Evolutionary conservation across 1,284 basidiomycete species (phyloP), one percentile per base, ranked within the genome.

Genomic region (Irpex sp.): DNA sequence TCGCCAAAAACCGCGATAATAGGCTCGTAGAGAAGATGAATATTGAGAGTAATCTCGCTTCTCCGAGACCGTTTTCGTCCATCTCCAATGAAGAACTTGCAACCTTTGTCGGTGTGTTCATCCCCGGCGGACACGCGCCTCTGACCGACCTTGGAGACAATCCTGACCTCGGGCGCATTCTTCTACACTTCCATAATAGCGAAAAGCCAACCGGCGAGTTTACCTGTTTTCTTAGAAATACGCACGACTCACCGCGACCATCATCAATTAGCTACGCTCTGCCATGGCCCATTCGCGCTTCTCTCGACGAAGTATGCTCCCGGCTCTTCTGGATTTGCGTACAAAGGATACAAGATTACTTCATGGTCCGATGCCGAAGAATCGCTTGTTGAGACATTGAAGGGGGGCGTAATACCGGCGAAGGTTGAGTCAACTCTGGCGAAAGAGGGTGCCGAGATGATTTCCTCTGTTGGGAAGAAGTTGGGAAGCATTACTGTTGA

Each of bases 281-380:
- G 77, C 72, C 78, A 78, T 66, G 76, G 77, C 10, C 79, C 77
- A 11, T 77, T 76, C 69, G 79, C 77, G 9, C 72, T 80, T 11
- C 75, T 79, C 18, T 80, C 78, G 6, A 79, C 80, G 24, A 77
- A 78, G 65, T 73, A 74, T 66, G 76, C 77, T 6, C 75, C 76
- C 10, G 70, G 71, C 64, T 75, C 74, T 0, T 65, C 70, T 1
- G 77, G 76, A n/a, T 80, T 81, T 71, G 78, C 79, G 22, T 79
- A 78, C 74, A 75, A 75, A 67, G 78, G 77, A 38, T 77, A 79
- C 76, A 74, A 76, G 69, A 74, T 79, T 66, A 79, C 78, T 9
- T 79, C 78, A 4, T 78, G 75, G 78, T 79, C 78, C 5, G 75
- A 80, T 66, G 73, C 73, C 38, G 74, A 76, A 71, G 78, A 78